Base-by-base conservation (phyloP, 140 eudicot species). In the Flaveria floridana region DNA sequence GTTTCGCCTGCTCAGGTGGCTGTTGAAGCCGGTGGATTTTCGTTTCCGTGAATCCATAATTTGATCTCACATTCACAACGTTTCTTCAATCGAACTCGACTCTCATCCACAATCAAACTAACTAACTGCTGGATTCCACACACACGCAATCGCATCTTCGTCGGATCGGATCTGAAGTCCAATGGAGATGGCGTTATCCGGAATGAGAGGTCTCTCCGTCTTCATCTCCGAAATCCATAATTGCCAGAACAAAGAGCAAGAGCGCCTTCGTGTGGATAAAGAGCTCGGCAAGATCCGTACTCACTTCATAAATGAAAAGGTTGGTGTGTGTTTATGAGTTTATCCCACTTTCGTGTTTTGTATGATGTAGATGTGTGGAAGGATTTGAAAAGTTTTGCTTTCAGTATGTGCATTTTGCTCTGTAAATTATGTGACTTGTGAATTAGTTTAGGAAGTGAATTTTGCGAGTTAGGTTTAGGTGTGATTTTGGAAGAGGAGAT, bases 131-230 rank as follows among this genome's bases (percentile, higher is more conserved):
- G 26, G 74, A 85, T 82, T 84, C 89, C 82, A 80, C 79, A 68
- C 66, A 61, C 65, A 4, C 50, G 50, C 58, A 73, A 46, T 37
- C 74, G 76, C 80, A 68, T 65, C 79, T 74, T 78, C 23, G 53
- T 59, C 77, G 88, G 96, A 85, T 84, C 96, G 80, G 96, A 84
- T 75, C 70, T 65, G 57, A 65, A 65, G 7, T 62, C 48, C 28
- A 71, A 23, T 68, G 82, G 74, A 70, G 79, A 93, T 94, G 99
- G 96, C 97, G 90, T 21, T 21, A 52, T 94, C 99, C 20, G 97
- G 99, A 56, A 87, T 94, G 99, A 87, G 99, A 85, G 99, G 99
- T 16, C 82, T 94, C 21, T 94, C 97, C 16, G 92, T 94, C 34
- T 94, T 90, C 95, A 90, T 94, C 42, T 90, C 97, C 68, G 99